These are phyloP conservation scores for Rhodomyrtus psidioides DNA, from an alignment of 441 rosid genomes.

Conservation along the genomic window DNA sequence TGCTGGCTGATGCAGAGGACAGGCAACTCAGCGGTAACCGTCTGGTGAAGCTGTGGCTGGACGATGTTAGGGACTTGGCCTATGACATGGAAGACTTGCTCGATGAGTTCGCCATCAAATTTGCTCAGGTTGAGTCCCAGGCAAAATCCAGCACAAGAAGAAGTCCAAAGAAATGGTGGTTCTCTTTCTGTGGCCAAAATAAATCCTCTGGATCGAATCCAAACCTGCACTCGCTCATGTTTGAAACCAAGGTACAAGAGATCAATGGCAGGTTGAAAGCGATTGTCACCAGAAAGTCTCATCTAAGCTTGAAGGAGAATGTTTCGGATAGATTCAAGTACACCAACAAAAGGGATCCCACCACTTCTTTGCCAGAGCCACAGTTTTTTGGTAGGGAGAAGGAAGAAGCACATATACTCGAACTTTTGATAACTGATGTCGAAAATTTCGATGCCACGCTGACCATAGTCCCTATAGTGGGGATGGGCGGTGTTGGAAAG, in stretches of 20 bases:
- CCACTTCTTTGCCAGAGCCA: too few species aligned
- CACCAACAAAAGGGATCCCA: too few species aligned
- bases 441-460: too few species aligned
- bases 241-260: not conserved
- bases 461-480: not conserved
- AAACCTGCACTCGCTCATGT: not conserved
- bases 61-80: not conserved
- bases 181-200: not conserved
- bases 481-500: too few species aligned
- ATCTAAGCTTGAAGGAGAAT: not conserved
- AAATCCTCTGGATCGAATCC: too few species aligned
- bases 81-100: not conserved
- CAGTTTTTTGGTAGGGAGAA: too few species aligned
- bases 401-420: not conserved
- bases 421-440: too few species aligned
- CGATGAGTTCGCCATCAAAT: not conserved
- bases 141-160: not conserved
- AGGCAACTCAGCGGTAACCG: not conserved
- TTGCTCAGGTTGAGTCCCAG: accelerated
- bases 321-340: not conserved
- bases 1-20: not conserved
- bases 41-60: not conserved
- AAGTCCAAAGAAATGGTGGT: not conserved
- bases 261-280: not conserved
- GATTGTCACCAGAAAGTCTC: not conserved